Evolutionary conservation across 805 yeast genomes (phyloP).

Genomic region (Metschnikowia arizonensis): DNA sequence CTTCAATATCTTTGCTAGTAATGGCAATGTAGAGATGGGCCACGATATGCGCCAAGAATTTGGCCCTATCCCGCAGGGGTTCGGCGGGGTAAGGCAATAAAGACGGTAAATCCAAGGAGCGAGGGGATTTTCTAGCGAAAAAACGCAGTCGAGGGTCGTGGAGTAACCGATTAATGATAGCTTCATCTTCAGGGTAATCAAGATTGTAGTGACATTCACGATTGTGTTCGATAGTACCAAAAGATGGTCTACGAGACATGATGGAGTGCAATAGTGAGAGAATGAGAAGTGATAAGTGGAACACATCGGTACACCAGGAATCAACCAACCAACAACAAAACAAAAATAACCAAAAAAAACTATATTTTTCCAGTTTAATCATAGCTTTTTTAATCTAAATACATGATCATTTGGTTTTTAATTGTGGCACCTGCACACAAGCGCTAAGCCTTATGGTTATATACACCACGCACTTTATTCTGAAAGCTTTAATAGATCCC

Average conservation of each 20-base stretch:
- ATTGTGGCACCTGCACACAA: too few relatives aligned
- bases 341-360: too few relatives aligned
- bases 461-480: too few relatives aligned
- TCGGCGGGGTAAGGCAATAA: conserved; percentile 76
- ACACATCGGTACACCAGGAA: conserved; percentile 1
- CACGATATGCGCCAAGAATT: conserved; percentile 74
- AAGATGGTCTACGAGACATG: conserved; percentile 28
- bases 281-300: neutral
- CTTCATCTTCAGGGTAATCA: conserved; percentile 47
- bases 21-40: conserved; percentile 76
- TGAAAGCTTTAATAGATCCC: too few relatives aligned
- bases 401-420: too few relatives aligned
- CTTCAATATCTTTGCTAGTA: conserved; percentile 68
- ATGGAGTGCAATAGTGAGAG: conserved; percentile 8
- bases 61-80: conserved; percentile 60
- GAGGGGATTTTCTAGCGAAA: conserved; percentile 34
- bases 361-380: too few relatives aligned
- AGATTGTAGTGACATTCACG: conserved; percentile 42
- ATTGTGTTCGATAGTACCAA: conserved; percentile 25
- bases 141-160: conserved; percentile 37
- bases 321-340: too few relatives aligned
- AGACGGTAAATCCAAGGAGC: conserved; percentile 40
- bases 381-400: too few relatives aligned
- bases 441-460: too few relatives aligned
- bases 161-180: conserved; percentile 24